Evolutionary conservation across 768 basidiomycete genomes (phyloP).

Genomic region (Phanerodontia chrysosporium): DNA sequence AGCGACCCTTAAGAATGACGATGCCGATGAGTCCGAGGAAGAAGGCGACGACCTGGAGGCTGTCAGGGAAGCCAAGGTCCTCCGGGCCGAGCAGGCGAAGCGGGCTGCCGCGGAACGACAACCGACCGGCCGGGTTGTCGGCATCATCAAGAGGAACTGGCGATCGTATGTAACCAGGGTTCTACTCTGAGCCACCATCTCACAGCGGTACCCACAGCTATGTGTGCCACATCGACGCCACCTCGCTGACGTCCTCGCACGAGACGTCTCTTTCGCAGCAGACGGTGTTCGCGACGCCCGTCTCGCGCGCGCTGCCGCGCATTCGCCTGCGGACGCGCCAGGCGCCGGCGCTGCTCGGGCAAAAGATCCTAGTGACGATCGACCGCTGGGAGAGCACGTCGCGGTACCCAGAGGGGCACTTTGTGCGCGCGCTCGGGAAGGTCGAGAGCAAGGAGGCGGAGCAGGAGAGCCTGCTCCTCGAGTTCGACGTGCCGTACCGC

Average conservation of each 20-base stretch:
- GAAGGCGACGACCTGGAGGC: slow-evolving; percentile 40
- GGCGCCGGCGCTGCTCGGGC: slow-evolving; percentile 79
- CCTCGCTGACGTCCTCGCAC: slow-evolving; percentile 77
- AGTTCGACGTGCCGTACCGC: slow-evolving; percentile 93
- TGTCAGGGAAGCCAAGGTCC: slow-evolving; percentile 26
- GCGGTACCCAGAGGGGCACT: slow-evolving; percentile 94
- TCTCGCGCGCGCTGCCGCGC: slow-evolving; percentile 86
- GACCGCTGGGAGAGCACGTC: slow-evolving; percentile 88
- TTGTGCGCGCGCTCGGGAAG: slow-evolving; percentile 87
- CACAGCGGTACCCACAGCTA: slow-evolving; percentile 38
- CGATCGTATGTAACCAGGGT: slow-evolving; percentile 58
- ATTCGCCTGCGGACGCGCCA: slow-evolving; percentile 94
- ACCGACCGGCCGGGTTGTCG: slow-evolving; percentile 89
- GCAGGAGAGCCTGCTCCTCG: slow-evolving; percentile 87
- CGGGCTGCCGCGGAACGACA: slow-evolving; percentile 55
- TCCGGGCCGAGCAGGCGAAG: slow-evolving; percentile 21
- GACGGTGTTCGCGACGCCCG: slow-evolving; percentile 91
- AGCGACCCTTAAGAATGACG: slow-evolving; percentile 85
- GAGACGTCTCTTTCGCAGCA: slow-evolving; percentile 79
- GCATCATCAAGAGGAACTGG: slow-evolving; percentile 95
- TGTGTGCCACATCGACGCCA: slow-evolving; percentile 92
- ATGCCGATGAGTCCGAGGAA: slow-evolving; percentile 73
- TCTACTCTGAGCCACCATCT: not conserved
- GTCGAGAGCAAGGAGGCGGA: slow-evolving; percentile 96
- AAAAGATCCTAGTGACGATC: slow-evolving; percentile 95